Evolutionary conservation across 306 rosid species (phyloP).

Genomic region (Fragaria iinumae): DNA sequence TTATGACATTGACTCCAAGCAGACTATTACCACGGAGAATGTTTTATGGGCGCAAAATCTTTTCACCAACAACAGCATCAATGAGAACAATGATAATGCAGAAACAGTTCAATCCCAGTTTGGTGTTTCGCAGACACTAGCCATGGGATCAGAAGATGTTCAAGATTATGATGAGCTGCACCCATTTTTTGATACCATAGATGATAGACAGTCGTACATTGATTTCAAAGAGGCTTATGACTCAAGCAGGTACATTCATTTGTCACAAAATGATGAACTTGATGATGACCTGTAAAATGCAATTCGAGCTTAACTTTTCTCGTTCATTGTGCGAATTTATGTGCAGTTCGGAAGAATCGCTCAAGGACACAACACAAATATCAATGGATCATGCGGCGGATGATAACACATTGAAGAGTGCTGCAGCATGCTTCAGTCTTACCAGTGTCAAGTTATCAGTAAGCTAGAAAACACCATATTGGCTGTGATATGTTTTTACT

Average conservation of each 20-base stretch:
- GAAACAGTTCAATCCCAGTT: constrained; percentile 35
- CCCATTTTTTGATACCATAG: constrained; percentile 59
- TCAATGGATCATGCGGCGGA: constrained; percentile 46
- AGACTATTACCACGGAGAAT: constrained; percentile 16
- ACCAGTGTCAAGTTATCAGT: constrained; percentile 56
- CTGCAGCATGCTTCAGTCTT: constrained; percentile 78
- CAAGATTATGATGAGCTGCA: constrained; percentile 63
- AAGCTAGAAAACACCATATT: constrained; percentile 9
- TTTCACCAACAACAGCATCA: constrained; percentile 22
- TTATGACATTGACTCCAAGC: constrained; percentile 43
- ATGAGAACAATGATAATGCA: constrained; percentile 26
- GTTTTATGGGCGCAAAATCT: constrained; percentile 47
- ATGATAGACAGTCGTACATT: constrained; percentile 63
- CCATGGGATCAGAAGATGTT: constrained; percentile 43
- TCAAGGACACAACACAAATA: constrained; percentile 56
- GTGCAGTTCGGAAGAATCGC: constrained; percentile 69
- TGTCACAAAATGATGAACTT: not conserved
- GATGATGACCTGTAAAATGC: not conserved
- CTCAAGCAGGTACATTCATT: constrained; percentile 54
- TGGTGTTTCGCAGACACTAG: constrained; percentile 37
- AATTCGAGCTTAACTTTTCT: not conserved
- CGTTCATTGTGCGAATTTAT: not conserved
- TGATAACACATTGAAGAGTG: constrained; percentile 68
- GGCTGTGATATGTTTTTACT: not conserved
- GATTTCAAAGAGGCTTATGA: constrained; percentile 76